These are phyloP conservation scores for Phycomyces blakesleeanus DNA, from an alignment of 192 early-diverging fungal genomes.

Conservation along the genomic window DNA sequence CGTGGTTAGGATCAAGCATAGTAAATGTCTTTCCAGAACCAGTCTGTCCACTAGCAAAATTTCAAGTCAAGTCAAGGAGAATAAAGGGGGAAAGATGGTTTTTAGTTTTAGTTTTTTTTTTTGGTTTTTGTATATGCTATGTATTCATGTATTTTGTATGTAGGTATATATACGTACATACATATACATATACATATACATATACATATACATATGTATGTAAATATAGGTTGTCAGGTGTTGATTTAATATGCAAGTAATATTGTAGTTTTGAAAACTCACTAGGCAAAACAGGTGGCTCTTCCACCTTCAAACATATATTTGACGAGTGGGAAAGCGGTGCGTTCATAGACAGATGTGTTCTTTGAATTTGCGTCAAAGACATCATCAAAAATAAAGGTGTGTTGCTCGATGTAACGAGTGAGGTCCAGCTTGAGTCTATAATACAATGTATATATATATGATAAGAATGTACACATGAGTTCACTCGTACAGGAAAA, in stretches of 20 bases:
- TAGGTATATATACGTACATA: no score
- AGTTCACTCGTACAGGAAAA: no score
- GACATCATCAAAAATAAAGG: slow-evolving; percentile 95
- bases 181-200: no score
- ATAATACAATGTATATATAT: no score
- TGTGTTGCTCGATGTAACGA: slow-evolving; percentile 91
- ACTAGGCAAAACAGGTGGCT: slow-evolving; percentile 99
- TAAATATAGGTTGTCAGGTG: no score
- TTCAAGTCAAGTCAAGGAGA: not conserved
- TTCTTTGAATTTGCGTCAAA: slow-evolving; percentile 81
- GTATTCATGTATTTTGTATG: not conserved
- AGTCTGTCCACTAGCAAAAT: slow-evolving; percentile 82
- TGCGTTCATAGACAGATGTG: slow-evolving; percentile 84
- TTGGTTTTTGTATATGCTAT: no score
- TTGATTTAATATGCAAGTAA: not conserved
- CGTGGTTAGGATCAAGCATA: slow-evolving; percentile 86
- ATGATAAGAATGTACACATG: not conserved
- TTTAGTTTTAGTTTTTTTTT: no score
- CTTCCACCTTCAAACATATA: slow-evolving; percentile 95
- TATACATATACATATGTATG: no score
- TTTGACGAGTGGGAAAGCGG: slow-evolving; percentile 90
- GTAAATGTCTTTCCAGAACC: slow-evolving; percentile 92
- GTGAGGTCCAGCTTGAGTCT: slow-evolving; percentile 94
- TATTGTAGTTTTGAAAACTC: slow-evolving; percentile 43
- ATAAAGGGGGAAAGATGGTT: no score